Base-by-base conservation (phyloP, 2,329 filamentous ascomycete genomes). In the Pseudocercospora ulei region DNA sequence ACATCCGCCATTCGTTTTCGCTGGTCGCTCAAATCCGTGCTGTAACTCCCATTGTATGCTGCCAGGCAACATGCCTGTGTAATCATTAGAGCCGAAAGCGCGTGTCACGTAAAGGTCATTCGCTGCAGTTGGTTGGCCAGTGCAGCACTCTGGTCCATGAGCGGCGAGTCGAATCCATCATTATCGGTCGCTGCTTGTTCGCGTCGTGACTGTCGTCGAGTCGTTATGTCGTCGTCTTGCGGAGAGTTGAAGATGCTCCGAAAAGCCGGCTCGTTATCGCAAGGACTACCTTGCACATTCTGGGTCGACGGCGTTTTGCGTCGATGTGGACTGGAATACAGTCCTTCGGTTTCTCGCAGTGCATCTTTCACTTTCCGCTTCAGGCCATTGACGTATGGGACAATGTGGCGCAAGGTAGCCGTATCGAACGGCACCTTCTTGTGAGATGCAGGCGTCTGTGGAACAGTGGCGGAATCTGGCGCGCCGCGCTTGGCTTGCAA, bases 341-440 rank as follows among this genome's bases (percentile, higher is more conserved):
- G 56, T 13, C 64, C 65, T 53, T 69, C 66, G 9, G 63, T 64
- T 44, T 69, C 65, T 27, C 66, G 61, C 38, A 69, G 51, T 1
- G 60, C 60, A 33, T 66, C 64, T 50, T 69, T 69, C 33, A 69
- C 66, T 51, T 64, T 65, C 22, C 64, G 65, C 39, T 64, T 67
- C 39, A 70, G 56, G 6, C 61, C 62, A 41, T 60, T 65, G 26
- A 70, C 67, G 48, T 70, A 68, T 3, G 67, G 67, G 16, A 80
- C 75, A 39, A 80, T 72, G 52, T 76, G 72, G 48, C 70, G 68
- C 8, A 80, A 65, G 27, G 76, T 78, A 16, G 72, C 72, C 2
- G 75, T 79, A 52, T 79, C 75, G 53, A 80, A 80, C 0, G 74
- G 73, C n/a, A 79, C 68, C 50, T 78, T 79, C 49, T 67, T 67